These are phyloP conservation scores for Zelonia costaricensis DNA, from an alignment of 208 protist species.

Conservation along the genomic window DNA sequence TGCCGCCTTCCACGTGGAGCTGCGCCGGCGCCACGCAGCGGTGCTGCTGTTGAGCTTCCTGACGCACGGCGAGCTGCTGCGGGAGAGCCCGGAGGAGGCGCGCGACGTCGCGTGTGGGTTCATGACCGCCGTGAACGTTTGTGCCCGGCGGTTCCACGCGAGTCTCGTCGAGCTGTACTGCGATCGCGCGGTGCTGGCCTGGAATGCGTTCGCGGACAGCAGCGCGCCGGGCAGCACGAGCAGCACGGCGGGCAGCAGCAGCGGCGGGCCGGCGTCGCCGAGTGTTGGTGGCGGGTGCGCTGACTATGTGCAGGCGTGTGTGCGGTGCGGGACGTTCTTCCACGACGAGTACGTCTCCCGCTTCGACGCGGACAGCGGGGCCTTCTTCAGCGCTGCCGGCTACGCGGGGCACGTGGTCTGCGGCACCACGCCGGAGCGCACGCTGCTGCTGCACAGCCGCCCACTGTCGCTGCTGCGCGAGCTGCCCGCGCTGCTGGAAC, in stretches of 20 bases:
- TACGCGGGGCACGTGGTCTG: constrained; percentile 17
- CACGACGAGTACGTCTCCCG: constrained; percentile 1
- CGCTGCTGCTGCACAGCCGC: constrained; percentile 11
- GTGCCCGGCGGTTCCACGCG: constrained; percentile 29
- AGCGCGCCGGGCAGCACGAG: neutral
- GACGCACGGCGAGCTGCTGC: constrained; percentile 5
- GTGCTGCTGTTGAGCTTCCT: constrained; percentile 4
- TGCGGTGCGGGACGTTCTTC: constrained; percentile 15
- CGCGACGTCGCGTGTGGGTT: constrained; percentile 27
- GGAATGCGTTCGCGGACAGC: constrained; percentile 38
- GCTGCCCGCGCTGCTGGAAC: constrained; percentile 13
- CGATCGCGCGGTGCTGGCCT: constrained; percentile 43
- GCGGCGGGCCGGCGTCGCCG: too few species aligned
- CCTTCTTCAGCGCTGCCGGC: constrained; percentile 12
- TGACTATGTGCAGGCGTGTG: constrained; percentile 13
- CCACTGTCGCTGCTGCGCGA: constrained; percentile 6
- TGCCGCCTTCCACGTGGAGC: neutral
- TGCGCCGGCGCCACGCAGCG: constrained; percentile 14
- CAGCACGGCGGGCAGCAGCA: too few species aligned
- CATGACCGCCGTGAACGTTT: constrained; percentile 29
- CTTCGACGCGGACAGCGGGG: constrained; percentile 3
- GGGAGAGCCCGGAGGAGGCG: constrained; percentile 3
- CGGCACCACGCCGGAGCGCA: constrained; percentile 14
- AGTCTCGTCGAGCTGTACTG: constrained; percentile 30
- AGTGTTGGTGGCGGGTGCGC: too few species aligned